Percentiles rank a stretch among this genome's conserved stretches.
Conservation (phyloP, 805 yeast genomes). For the Komagataella pastoris region DNA sequence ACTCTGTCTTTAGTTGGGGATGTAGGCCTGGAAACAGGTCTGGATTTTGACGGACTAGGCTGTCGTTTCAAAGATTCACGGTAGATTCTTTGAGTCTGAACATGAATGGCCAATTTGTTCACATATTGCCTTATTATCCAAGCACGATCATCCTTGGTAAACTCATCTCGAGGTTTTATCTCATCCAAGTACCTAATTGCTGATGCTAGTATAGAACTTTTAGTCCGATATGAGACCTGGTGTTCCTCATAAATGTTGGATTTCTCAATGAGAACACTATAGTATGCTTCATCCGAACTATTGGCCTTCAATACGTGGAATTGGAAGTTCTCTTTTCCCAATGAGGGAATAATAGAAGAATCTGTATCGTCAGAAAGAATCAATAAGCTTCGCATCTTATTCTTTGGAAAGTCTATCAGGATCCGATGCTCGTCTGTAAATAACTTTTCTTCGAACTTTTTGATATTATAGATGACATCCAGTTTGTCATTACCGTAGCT, state of each 20-base stretch:
- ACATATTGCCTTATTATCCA: slow-evolving; percentile 34
- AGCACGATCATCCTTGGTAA: slow-evolving; percentile 27
- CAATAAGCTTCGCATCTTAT: slow-evolving; percentile 50
- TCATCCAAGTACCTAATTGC: slow-evolving; percentile 8
- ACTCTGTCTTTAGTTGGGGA: background rate
- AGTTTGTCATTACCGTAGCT: slow-evolving; percentile 23
- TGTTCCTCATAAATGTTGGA: slow-evolving; percentile 50
- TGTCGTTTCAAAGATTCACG: slow-evolving; percentile 26
- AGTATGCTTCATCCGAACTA: slow-evolving; percentile 28
- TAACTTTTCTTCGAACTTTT: slow-evolving; percentile 26
- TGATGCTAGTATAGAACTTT: slow-evolving; percentile 25
- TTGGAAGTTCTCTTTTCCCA: slow-evolving; percentile 13
- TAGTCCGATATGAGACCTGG: slow-evolving; percentile 21
- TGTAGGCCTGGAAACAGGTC: slow-evolving; percentile 2
- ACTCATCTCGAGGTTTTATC: slow-evolving; percentile 5
- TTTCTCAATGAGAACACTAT: slow-evolving; percentile 25
- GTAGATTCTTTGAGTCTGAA: slow-evolving; percentile 55
- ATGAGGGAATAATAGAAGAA: slow-evolving; percentile 15
- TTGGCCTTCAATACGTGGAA: slow-evolving; percentile 27
- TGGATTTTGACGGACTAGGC: background rate
- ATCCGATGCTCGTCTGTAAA: slow-evolving; percentile 50
- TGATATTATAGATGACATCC: slow-evolving; percentile 40
- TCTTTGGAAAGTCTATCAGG: slow-evolving; percentile 51
- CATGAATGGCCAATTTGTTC: slow-evolving; percentile 37
- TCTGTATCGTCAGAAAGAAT: slow-evolving; percentile 30